Base-by-base conservation (phyloP, 2,329 filamentous ascomycete genomes). In the Penicillium sp. region DNA sequence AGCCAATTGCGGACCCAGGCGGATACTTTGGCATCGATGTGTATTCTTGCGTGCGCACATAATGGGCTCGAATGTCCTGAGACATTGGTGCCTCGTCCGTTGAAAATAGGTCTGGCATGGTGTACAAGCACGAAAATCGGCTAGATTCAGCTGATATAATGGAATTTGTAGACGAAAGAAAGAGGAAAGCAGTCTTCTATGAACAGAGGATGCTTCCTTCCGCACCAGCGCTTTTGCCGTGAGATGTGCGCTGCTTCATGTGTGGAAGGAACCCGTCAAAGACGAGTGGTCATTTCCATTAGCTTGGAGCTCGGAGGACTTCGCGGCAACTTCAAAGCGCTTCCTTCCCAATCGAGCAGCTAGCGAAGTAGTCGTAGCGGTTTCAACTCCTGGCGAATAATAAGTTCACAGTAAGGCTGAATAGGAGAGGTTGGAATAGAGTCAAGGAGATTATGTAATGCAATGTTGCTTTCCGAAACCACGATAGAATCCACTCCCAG, bases 31-130 rank as follows among this genome's bases (percentile, higher is more conserved):
- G 53, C 4, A 54, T 54, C 23, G 52, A 44, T 4, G 47, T 49
- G 26, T 70, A 71, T 41, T 67, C 57, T 24, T 70, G 66, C 9
- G 61, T 70, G 36, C 58, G 63, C n/a, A 62, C 54, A 54, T 71
- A 70, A 23, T 58, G 60, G n/a, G 63, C 60, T 23, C 59, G 39
- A 12, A 39, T 41, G 41, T 54, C 28, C 7, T 62, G 61, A 6
- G 63, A 66, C 62, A 67, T 69, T 6, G 66, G 57, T 31, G 52
- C 49, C 45, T 69, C 63, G n/a, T 23, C 36, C 13, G 31, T 38
- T 10, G 45, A 24, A 41, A 33, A 44, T 18, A 49, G 47, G 31
- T 24, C 21, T 16, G 42, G 49, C 63, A 63, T 65, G 18, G 16
- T 54, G 45, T 28, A n/a, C 5, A 34, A 10, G 12, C 18, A 31